Evolutionary conservation across 805 yeast genomes (phyloP), one percentile per base, ranked within the genome.

Genomic region (Cyberlindnera sargentensis): DNA sequence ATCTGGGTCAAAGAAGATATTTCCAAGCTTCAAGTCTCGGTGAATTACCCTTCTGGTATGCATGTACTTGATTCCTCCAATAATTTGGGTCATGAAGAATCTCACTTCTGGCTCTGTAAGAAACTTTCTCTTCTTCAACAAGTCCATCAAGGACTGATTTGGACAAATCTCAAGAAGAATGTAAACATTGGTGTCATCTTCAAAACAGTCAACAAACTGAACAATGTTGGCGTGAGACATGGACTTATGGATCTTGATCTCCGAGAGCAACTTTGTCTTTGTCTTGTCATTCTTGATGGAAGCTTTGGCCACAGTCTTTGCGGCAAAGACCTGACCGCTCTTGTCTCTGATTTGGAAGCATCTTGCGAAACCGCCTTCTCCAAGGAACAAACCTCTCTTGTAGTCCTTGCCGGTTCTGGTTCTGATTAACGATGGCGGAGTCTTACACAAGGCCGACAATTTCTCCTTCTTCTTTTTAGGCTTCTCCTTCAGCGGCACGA

Each of bases 361-460:
- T 60, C 98, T 79, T 15, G 99, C 99, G 71, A 93, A 93, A 0
- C 99, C 99, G 47, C 99, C 99, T 68, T 91, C 98, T 32, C 99
- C 99, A 31, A 93, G 71, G 56, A 89, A 90, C 47, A 73, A 73
- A 2, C 98, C 98, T 60, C 98, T 77, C 50, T 84, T 87, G 64
- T 85, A 93, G 55, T 89, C 95, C 60, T 86, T 78, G 36, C 96
- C 96, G 46, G 76, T 73, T 65, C 90, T 77, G 36, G 93, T 87
- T 53, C 91, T 76, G 52, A 93, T 95, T 51, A 90, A 74, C 15
- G 95, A 84, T 31, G 99, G 99, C 3, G 99, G 99, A 2, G 99
- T 93, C 65, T 88, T 87, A 65, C 99, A 93, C 41, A 93, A 72
- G 0, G 96, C 78, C 3, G 95, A 84, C 35, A 88, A 71, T 64